Evolutionary conservation across 2,329 filamentous ascomycete genomes (phyloP), one percentile per base, ranked within the genome.

Genomic region (Neurospora crassa): DNA sequence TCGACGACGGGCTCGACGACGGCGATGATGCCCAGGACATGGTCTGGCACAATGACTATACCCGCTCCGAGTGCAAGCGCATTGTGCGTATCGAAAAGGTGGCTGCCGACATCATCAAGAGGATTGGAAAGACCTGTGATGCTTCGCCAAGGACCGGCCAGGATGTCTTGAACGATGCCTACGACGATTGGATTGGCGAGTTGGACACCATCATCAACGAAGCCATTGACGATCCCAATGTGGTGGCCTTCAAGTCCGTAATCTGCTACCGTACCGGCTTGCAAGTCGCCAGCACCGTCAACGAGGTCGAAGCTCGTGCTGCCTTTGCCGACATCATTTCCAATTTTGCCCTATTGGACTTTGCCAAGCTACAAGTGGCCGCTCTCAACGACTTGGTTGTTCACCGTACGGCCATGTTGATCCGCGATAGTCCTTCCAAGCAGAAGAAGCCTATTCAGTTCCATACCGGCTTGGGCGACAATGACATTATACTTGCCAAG

Each of bases 211-310:
- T 83, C 34, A 89, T 96, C 43, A 77, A 81, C 12, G 79, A 83
- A 1, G 85, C 88, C 2, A 83, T 94, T 37, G 81, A 84, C 0
- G 90, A 96, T 76, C 82, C 87, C 0, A 85, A 90, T 20, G 89
- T 96, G 1, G 92, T 88, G 1, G 93, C 87, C 2, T 96, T 96
- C 85, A 96, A 96, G 79, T 92, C 90, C 1, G 89, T 94, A 68
- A 88, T 96, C 70, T 95, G 92, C 80, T 96, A 96, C 78, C 87
- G 92, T 16, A 92, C 90, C 0, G 93, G 93, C 0, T 83, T 94
- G 6, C 86, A 87, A 47, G 83, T 95, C 18, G 81, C 86, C 0
- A 74, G 74, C 10, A 74, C 76, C n/a, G 78, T 84, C 8, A 81
- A 85, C 70, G 78, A 84, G 1, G 81, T 83, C 1, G 82, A 76